phyloP scores from a whole-genome alignment of 2,329 filamentous ascomycete species.

The Penicillium brasilianum region DNA sequence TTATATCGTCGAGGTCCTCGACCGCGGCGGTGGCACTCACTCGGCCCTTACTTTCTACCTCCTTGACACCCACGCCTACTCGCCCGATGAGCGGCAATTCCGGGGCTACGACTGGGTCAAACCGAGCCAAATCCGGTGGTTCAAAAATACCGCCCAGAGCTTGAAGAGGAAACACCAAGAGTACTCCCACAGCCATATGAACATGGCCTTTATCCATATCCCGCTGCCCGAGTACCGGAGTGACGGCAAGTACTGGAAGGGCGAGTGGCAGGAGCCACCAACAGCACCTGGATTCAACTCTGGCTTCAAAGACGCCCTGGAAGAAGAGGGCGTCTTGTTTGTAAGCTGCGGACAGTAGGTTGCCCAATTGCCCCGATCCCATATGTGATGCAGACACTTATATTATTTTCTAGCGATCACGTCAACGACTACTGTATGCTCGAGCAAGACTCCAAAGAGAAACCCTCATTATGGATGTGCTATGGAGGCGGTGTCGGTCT shows the following conservation, averaged over 20 bases:
- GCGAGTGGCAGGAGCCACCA: conserved; percentile 78
- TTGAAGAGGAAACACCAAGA: conserved; percentile 78
- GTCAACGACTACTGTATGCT: conserved; percentile 96
- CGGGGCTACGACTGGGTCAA: conserved; percentile 99
- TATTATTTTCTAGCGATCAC: conserved; percentile 68
- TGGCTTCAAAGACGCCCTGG: conserved; percentile 87
- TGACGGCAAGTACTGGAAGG: conserved; percentile 64
- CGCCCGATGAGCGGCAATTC: conserved; percentile 84
- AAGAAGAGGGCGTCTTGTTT: conserved; percentile 82
- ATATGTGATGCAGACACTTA: conserved; percentile 24
- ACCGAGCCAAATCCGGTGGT: conserved; percentile 92
- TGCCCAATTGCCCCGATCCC: conserved; percentile 31
- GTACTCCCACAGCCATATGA: conserved; percentile 91
- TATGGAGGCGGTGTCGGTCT: conserved; percentile 92
- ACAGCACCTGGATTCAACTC: conserved; percentile 90
- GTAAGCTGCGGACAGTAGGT: conserved; percentile 89
- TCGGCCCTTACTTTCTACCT: conserved; percentile 94
- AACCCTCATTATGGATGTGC: conserved; percentile 91
- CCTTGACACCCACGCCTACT: conserved; percentile 90
- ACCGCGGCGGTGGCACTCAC: conserved; percentile 77
- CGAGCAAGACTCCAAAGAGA: conserved; percentile 58
- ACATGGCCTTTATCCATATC: conserved; percentile 97
- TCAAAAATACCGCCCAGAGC: conserved; percentile 74
- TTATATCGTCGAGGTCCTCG: conserved; percentile 89
- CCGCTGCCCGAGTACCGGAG: conserved; percentile 86